A percentile compares a stretch with the other conserved stretches of the same genome.
phyloP scores from a whole-genome alignment of 768 basidiomycete species.

The Leccinum arenicola region DNA sequence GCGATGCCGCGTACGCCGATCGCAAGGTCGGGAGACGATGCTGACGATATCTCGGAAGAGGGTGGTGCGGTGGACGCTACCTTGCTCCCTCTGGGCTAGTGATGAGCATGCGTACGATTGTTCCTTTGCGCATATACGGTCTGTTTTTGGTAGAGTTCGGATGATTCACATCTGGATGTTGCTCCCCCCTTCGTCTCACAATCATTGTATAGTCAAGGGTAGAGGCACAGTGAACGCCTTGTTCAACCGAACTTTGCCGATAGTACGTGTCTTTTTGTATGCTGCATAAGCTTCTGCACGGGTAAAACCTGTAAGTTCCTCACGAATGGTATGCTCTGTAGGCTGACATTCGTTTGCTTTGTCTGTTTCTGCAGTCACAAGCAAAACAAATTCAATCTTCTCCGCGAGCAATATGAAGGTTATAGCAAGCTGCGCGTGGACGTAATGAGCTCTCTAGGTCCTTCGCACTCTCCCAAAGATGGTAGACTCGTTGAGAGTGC shows the following conservation, averaged over 20 bases:
- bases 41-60: constrained; percentile 52
- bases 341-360: background rate
- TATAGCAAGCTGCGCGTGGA: constrained; percentile 91
- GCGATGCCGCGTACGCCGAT: constrained; percentile 98
- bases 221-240: too few species aligned
- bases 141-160: too few species aligned
- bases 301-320: constrained; percentile 53
- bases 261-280: too few species aligned
- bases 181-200: too few species aligned
- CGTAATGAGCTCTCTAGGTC: constrained; percentile 72
- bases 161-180: too few species aligned
- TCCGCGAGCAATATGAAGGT: constrained; percentile 96
- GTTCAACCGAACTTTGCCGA: too few species aligned
- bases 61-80: constrained; percentile 78
- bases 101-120: too few species aligned
- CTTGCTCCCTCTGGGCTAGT: constrained; percentile 89
- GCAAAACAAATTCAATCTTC: constrained; percentile 97
- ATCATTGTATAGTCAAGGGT: too few species aligned
- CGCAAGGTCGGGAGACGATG: constrained; percentile 51
- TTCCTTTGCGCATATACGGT: too few species aligned
- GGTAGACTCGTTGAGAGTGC: constrained; percentile 62
- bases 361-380: constrained; percentile 62
- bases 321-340: background rate
- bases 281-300: too few species aligned
- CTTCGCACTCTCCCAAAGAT: constrained; percentile 65